phyloP scores from a whole-genome alignment of 2,329 filamentous ascomycete species.

The Plectosphaerella sp. region DNA sequence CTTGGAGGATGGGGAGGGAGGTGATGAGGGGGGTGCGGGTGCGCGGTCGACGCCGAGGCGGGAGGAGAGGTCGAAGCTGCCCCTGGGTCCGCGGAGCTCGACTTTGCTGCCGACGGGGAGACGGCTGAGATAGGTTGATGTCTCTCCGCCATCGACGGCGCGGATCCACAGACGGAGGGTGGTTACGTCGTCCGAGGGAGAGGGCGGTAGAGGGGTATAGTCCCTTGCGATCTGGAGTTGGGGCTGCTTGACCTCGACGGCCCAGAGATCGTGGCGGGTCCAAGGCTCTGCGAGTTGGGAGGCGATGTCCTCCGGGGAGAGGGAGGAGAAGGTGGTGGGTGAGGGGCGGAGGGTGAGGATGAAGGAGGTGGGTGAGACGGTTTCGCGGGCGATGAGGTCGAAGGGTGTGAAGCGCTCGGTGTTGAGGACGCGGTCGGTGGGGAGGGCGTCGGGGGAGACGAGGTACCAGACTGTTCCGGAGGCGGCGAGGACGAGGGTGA shows the following conservation, averaged over 20 bases:
- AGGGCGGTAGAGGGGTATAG: conserved; percentile 80
- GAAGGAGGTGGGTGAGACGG: conserved; percentile 63
- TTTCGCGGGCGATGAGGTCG: conserved; percentile 55
- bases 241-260: conserved; percentile 90
- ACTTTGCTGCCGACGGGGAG: conserved; percentile 60
- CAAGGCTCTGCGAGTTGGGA: conserved; percentile 15
- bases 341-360: conserved; percentile 59
- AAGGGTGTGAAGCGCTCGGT: conserved; percentile 60
- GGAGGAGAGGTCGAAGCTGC: conserved; percentile 53
- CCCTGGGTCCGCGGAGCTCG: conserved; percentile 73
- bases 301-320: not conserved
- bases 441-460: conserved; percentile 12
- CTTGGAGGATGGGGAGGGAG: not conserved
- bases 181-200: conserved; percentile 24
- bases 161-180: conserved; percentile 71
- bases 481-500: conserved; percentile 5
- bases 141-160: conserved; percentile 74
- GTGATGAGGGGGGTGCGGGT: conserved; percentile 20
- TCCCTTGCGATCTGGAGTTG: conserved; percentile 86
- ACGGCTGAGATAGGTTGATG: conserved; percentile 74
- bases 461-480: conserved; percentile 7
- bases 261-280: conserved; percentile 64
- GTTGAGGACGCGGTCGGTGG: conserved; percentile 39
- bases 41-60: conserved; percentile 28
- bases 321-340: conserved; percentile 20